Conservation (phyloP, 768 basidiomycete genomes). For the Wakefieldia striispora region DNA sequence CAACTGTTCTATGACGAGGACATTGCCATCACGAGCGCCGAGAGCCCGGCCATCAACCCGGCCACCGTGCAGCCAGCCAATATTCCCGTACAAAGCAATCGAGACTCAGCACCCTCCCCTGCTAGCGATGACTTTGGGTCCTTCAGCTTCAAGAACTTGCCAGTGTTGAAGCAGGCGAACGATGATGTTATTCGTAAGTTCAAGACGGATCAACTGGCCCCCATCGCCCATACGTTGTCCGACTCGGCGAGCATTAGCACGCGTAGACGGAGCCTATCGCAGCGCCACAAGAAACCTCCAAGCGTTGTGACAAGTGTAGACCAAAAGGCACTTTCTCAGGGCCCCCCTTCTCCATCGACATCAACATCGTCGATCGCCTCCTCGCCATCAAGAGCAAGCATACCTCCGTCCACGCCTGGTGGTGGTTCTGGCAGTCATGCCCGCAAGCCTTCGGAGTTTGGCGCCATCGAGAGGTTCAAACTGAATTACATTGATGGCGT, state of each 20-base stretch:
- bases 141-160: constrained; percentile 97
- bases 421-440: constrained; percentile 53
- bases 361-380: constrained; percentile 91
- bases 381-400: constrained; percentile 75
- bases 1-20: constrained; percentile 94
- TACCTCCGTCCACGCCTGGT: constrained; percentile 71
- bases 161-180: constrained; percentile 94
- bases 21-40: constrained; percentile 51
- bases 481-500: constrained; percentile 73
- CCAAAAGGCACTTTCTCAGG: constrained; percentile 58
- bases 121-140: constrained; percentile 92
- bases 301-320: constrained; percentile 73
- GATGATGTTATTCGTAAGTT: constrained; percentile 97
- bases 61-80: constrained; percentile 12
- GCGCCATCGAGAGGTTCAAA: constrained; percentile 87
- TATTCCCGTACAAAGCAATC: constrained; percentile 34
- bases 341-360: constrained; percentile 88
- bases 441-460: constrained; percentile 88
- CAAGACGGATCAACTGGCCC: constrained; percentile 84
- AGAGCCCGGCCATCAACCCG: constrained; percentile 38
- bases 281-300: constrained; percentile 75
- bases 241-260: constrained; percentile 58
- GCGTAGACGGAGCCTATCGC: constrained; percentile 80
- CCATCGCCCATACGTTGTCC: constrained; percentile 69
- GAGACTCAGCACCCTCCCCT: constrained; percentile 47